Evolutionary conservation across 352 stramenopile species (phyloP).

Genomic region (Globisporangium spinosum): DNA sequence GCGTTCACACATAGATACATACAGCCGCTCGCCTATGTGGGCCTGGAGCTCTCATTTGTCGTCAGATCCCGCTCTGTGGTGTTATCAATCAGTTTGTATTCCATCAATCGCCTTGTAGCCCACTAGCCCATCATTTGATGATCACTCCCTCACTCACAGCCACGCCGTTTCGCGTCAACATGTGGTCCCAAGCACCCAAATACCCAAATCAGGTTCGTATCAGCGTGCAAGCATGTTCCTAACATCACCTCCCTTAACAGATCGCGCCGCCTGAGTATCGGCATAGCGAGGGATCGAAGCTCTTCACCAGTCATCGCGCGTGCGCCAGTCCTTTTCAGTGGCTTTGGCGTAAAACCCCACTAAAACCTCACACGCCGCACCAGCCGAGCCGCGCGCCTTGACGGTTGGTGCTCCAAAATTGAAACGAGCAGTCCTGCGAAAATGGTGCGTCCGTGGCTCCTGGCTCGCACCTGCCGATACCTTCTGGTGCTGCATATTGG

Average conservation of each 20-base stretch:
- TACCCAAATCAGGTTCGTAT: too few relatives aligned
- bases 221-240: too few relatives aligned
- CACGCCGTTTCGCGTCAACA: neutral
- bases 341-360: constrained; percentile 10
- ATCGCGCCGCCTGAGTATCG: neutral
- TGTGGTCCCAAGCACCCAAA: too few relatives aligned
- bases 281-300: neutral
- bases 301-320: neutral
- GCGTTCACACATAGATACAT: neutral
- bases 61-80: neutral
- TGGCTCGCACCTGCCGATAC: neutral
- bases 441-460: constrained; percentile 14
- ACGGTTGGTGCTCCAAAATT: constrained; percentile 23
- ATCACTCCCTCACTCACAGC: neutral
- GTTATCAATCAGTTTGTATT: neutral
- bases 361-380: constrained; percentile 5
- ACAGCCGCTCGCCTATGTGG: neutral
- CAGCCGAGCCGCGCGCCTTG: neutral
- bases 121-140: neutral
- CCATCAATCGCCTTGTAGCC: neutral
- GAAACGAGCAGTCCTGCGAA: constrained; percentile 20
- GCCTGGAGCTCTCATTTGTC: neutral
- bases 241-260: neutral
- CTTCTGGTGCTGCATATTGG: neutral
- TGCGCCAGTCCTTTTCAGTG: constrained; percentile 4